Evolutionary conservation across 169 alveolate genomes (phyloP).

Genomic region (Babesia bovis): DNA sequence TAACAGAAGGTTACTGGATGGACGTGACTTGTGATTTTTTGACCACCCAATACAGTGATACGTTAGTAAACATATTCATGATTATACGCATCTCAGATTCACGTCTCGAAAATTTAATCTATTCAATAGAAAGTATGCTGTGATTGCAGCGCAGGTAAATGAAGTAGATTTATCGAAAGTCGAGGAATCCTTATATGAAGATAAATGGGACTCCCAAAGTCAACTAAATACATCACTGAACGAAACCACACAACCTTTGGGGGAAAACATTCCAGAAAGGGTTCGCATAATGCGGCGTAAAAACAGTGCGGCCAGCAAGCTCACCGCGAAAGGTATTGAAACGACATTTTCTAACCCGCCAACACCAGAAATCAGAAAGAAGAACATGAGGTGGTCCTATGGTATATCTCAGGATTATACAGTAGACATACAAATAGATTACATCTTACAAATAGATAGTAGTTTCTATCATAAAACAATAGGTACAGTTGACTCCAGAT

Average conservation of each 20-base stretch:
- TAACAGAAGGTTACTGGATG: constrained; percentile 35
- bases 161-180: constrained; percentile 6
- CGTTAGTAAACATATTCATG: constrained; percentile 1
- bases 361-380: not conserved
- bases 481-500: constrained; percentile 12
- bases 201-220: not conserved
- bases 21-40: not conserved
- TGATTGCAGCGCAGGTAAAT: constrained; percentile 19
- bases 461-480: not conserved
- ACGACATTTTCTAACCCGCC: not conserved
- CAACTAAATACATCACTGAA: not conserved
- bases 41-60: constrained; percentile 13
- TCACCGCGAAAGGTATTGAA: not conserved
- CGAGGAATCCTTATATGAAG: not conserved
- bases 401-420: not conserved
- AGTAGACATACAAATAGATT: constrained; percentile 14
- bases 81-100: not conserved
- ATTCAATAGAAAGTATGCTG: constrained; percentile 4
- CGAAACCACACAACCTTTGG: constrained; percentile 6
- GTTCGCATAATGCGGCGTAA: constrained; percentile 2
- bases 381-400: not conserved
- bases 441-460: not conserved
- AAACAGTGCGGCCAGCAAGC: not conserved
- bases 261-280: constrained; percentile 14
- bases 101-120: not conserved